Evolutionary conservation across 805 yeast species (phyloP), one percentile per base, ranked within the genome.

Genomic region (Candida namnaoensis): DNA sequence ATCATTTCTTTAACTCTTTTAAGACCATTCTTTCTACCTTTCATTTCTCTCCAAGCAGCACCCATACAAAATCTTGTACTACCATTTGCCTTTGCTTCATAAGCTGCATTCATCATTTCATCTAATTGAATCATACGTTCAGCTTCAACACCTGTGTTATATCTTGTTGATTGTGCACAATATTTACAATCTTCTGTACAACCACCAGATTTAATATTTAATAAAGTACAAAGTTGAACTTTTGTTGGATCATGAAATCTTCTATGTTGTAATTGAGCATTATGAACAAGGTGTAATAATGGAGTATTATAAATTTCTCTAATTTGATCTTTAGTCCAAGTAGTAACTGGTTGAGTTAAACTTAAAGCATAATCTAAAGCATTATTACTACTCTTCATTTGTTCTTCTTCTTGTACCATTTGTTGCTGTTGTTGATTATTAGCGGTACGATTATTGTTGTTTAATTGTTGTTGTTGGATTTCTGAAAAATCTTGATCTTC

Each of bases 21-120:
- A 46, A 84, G 55, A 1, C 82, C 87, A 14, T 78, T 71, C 57
- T 81, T 83, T 38, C 93, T 66, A 14, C 93, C 91, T 38, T 66
- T 65, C 93, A 84, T 84, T 46, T 82, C 91, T 57, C 93, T 71
- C 93, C 91, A 85, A 2, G 93, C 93, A 10, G 91, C 87, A 38
- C 93, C 93, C 79, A 84, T 74, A 56, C 93, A 84, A 55, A 84
- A 84, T 48, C 93, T 67, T 0, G 93, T 84, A 1, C 83, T 72
- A 0, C 91, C 91, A 48, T 82, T 82, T 6, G 51, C 64, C 50
- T 80, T 79, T 11, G 93, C 90, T 40, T 69, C 71, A 41, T 61
- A 64, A 1, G 93, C 93, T 30, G 76, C 80, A 39, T 62, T 67
- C 49, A 80, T 59, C 1, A 84, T 90, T n/a, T 69, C 68, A 5